Base-by-base conservation (phyloP, 1,139 yeast species). In the Yamadazyma dushanensis region DNA sequence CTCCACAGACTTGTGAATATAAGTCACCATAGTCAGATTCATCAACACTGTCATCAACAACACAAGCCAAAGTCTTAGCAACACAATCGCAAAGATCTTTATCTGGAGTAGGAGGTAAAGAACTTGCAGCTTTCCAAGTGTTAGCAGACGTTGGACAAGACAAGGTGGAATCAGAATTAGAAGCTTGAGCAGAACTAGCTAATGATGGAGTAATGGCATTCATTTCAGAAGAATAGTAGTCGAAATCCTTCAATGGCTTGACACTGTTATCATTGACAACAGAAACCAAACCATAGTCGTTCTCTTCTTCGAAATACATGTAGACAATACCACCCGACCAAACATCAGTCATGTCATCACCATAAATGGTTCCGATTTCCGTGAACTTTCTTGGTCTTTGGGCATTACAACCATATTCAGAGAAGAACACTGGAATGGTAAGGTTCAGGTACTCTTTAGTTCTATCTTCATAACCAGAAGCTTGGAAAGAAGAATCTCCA, bases 251-350 rank as follows among this genome's bases (percentile, higher is more conserved):
- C 52, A 69, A 54, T 29, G 75, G 69, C 25, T 60, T 59, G 29
- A 66, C 71, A 31, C 55, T 50, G 39, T 65, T 63, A 32, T 57
- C 63, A 19, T 55, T 57, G 15, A 26, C 26, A 41, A 80, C 66
- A 32, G 79, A 54, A 38, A 87, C 95, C 41, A 87, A 79, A 45
- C 96, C 96, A 56, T 83, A 87, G 49, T 83, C 64, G 63, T 86
- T 87, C 39, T 69, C 79, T 63, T 87, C 96, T 66, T 86, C 80
- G 62, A 80, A 83, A 66, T 83, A 87, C 95, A 86, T 84, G 69
- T 86, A 87, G 22, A 83, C 95, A 54, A 87, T 78, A 53, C 95
- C 96, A 47, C 96, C 96, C 29, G 95, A 86, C 95, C 95, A 87
- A 34, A 84, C 88, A 40, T 72, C 78, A 25, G 85, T 74, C 92